These are phyloP conservation scores for Astrocystis sublimbata DNA, from an alignment of 495 filamentous ascomycete species.

Conservation along the genomic window DNA sequence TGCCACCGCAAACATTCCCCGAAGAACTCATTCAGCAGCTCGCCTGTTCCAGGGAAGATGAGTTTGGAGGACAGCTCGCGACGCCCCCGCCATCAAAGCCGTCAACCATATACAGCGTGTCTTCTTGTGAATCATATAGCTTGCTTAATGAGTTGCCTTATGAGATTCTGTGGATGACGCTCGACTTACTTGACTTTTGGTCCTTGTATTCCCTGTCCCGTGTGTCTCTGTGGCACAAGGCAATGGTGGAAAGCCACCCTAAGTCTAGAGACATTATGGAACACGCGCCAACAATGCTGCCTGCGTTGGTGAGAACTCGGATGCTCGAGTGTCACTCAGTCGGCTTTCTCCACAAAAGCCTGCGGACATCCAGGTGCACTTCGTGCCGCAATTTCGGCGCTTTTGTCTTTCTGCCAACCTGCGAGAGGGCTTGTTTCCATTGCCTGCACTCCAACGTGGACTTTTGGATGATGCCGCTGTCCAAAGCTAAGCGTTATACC, in stretches of 20 bases:
- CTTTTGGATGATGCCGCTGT: neutral
- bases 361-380: neutral
- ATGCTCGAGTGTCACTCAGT: neutral
- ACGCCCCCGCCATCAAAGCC: neutral
- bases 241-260: neutral
- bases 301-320: neutral
- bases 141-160: neutral
- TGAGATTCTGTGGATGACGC: neutral
- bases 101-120: neutral
- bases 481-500: neutral
- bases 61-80: neutral
- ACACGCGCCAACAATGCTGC: neutral
- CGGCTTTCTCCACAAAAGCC: neutral
- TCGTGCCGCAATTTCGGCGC: neutral
- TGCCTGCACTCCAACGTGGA: neutral
- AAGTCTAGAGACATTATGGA: neutral
- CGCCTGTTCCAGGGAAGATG: slow-evolving; percentile 10
- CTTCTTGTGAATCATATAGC: neutral
- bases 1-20: no score
- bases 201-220: neutral
- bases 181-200: neutral
- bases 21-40: no score
- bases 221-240: neutral
- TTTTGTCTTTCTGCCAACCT: neutral
- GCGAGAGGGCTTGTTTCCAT: neutral